A percentile compares a stretch with the other conserved stretches of the same genome.
Evolutionary conservation across 2,329 filamentous ascomycete genomes (phyloP).

Genomic region (Aspergillus neotritici): DNA sequence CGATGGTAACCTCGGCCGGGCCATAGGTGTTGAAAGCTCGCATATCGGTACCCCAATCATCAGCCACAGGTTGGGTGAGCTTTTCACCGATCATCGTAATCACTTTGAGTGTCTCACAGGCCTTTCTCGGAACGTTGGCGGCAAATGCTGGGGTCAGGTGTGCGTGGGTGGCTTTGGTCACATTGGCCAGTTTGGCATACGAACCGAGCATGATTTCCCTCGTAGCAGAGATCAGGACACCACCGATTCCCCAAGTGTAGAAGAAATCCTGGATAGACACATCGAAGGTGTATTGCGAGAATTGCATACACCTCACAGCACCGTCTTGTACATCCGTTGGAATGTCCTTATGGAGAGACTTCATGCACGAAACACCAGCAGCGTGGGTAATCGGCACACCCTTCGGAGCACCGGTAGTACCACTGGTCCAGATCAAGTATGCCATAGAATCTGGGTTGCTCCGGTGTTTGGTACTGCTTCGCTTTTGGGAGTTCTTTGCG

Average conservation of each 20-base stretch:
- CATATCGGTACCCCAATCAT: conserved; percentile 35
- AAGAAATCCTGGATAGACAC: conserved; percentile 35
- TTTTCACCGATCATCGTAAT: conserved; percentile 34
- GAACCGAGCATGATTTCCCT: conserved; percentile 26
- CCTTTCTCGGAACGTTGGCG: conserved; percentile 22
- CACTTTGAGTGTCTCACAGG: conserved; percentile 27
- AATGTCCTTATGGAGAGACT: conserved; percentile 28
- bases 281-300: conserved; percentile 38
- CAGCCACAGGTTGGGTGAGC: conserved; percentile 27
- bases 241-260: conserved; percentile 26
- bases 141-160: conserved; percentile 31
- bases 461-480: neutral
- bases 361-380: conserved; percentile 35
- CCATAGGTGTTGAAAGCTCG: conserved; percentile 38
- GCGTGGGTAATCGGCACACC: conserved; percentile 34
- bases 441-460: conserved; percentile 19
- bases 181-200: conserved; percentile 22
- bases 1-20: conserved; percentile 34
- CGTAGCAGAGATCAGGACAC: conserved; percentile 22
- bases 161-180: conserved; percentile 24
- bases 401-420: conserved; percentile 35
- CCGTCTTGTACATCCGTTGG: conserved; percentile 23
- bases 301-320: conserved; percentile 32
- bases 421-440: conserved; percentile 39
- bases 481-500: neutral